Evolutionary conservation across 257 asterid species (phyloP), one percentile per base, ranked within the genome.

Genomic region (Handroanthus guayacan): DNA sequence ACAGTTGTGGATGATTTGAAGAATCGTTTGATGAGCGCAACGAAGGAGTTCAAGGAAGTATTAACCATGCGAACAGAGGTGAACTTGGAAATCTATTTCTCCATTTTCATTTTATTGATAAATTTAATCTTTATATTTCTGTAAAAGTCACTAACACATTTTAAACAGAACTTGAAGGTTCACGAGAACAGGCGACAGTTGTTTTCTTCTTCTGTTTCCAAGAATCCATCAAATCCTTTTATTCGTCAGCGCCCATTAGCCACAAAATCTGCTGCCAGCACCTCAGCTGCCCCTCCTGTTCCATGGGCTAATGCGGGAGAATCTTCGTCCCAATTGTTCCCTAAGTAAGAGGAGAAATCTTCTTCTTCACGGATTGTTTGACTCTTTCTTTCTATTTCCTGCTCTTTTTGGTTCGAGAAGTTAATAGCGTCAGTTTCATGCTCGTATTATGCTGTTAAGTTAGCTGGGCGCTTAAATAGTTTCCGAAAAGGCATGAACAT

Each of bases 61-160:
- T 84, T 88, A 68, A 88, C 96, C 78, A 76, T 76, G 86, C 89
- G 97, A 74, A 92, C 96, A 54, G 93, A 92, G 97, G 97, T 90
- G 69, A 83, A 70, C 69, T 14, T 45, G 39, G 69, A 61, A 72
- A 67, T 61, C 72, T 47, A 39, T 48, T 86, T 36, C 39, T 71
- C 72, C 17, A 54, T 64, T 65, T 72, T 57, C 60, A 36, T 69
- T 73, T 66, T 77, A 41, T 79, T 71, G 12, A 75, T 48, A 17
- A 64, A 75, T 78, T 51, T 37, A 61, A 47, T 10, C 47, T 63
- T 43, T 37, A 18, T 16, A 9, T 62, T 52, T 61, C 37, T 44
- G 57, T 41, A 18, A 10, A 41, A 62, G 9, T 47, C 71, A 75
- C 43, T 56, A 37, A 75, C 56, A 5, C n/a, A 37, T 48, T 16